Conservation (phyloP, 1,284 basidiomycete genomes). For the Ustilago lituana region DNA sequence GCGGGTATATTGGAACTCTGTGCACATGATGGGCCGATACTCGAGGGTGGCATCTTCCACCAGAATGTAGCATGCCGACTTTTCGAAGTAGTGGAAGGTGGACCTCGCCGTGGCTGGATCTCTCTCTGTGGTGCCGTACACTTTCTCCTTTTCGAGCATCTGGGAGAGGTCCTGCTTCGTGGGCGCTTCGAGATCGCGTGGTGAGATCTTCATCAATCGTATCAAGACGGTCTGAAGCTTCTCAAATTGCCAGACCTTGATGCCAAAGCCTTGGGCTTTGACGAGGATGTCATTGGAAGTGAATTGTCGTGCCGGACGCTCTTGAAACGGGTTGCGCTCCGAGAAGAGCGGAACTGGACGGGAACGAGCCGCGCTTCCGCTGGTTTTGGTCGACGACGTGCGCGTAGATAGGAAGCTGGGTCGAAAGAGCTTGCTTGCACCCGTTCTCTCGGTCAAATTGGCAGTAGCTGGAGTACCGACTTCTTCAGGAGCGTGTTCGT, state of each 20-base stretch:
- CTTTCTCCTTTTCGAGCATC: conserved; percentile 85
- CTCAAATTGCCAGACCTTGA: conserved; percentile 87
- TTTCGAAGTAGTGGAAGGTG: conserved; percentile 88
- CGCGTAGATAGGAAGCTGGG: conserved; percentile 41
- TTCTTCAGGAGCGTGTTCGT: conserved; percentile 10
- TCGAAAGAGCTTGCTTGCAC: conserved; percentile 38
- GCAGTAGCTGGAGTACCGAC: background rate
- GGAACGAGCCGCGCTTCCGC: conserved; percentile 14
- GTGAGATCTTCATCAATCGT: conserved; percentile 37
- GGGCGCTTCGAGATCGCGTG: conserved; percentile 24
- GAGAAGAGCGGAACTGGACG: conserved; percentile 59
- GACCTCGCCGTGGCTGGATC: conserved; percentile 86
- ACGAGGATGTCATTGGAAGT: conserved; percentile 72
- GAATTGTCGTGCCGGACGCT: conserved; percentile 65
- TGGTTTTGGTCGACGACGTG: conserved; percentile 18
- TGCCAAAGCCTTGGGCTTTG: conserved; percentile 80
- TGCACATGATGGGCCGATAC: conserved; percentile 71
- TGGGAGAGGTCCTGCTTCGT: conserved; percentile 67
- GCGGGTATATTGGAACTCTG: conserved; percentile 70
- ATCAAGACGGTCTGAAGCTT: conserved; percentile 50
- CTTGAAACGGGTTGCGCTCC: conserved; percentile 65
- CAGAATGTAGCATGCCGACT: conserved; percentile 81
- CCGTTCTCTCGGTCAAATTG: conserved; percentile 8
- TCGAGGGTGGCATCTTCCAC: conserved; percentile 89
- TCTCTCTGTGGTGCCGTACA: conserved; percentile 87